Conservation (phyloP, 257 asterid species). For the Cinchona pubescens region DNA sequence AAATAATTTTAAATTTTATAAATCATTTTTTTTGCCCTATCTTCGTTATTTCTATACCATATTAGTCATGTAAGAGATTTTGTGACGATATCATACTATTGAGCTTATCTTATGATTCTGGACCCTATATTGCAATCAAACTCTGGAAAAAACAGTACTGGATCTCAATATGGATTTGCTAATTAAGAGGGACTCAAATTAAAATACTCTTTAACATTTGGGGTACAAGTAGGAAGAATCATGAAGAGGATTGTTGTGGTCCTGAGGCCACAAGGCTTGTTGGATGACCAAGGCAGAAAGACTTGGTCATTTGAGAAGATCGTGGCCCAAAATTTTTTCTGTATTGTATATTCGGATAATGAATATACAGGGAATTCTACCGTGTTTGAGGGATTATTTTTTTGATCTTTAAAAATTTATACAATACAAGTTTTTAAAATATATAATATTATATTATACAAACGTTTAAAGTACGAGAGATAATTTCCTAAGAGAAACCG, state of each 20-base stretch:
- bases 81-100: not conserved
- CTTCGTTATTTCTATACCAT: not conserved
- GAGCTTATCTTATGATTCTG: not conserved
- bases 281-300: slow-evolving; percentile 7
- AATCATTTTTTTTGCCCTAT: too few relatives aligned
- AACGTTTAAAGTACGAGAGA: too few relatives aligned
- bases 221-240: not conserved
- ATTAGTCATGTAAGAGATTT: not conserved
- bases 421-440: too few relatives aligned
- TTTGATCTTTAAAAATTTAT: too few relatives aligned
- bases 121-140: not conserved
- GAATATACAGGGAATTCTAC: too few relatives aligned
- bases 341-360: slow-evolving; percentile 1
- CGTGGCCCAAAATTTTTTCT: slow-evolving; percentile 1
- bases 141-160: not conserved
- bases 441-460: too few relatives aligned
- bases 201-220: not conserved
- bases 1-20: too few relatives aligned
- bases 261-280: slow-evolving; percentile 3
- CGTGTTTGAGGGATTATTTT: too few relatives aligned
- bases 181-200: too few relatives aligned
- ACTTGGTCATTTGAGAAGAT: not conserved
- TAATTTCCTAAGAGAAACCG: too few relatives aligned
- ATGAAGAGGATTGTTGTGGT: not conserved
- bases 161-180: not conserved